Base-by-base conservation (phyloP, 306 rosid genomes). In the Acacia acuminata region DNA sequence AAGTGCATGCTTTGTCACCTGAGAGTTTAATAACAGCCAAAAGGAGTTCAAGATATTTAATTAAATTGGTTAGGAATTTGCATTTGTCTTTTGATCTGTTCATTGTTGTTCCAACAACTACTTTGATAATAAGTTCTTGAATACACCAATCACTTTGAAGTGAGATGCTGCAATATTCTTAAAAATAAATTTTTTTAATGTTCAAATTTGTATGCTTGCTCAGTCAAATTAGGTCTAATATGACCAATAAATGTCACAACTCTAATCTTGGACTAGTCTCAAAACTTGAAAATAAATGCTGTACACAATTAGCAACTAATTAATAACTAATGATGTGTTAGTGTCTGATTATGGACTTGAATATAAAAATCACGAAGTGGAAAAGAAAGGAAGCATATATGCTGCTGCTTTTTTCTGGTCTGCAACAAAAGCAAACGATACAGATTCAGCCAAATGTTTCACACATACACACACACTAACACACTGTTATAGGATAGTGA, bases 1-100 rank as follows among this genome's bases (percentile, higher is more conserved):
- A 79, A 36, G 70, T 79, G 88, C 86, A 86, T 82, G 89, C 72
- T 82, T 79, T 79, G 80, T 82, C 84, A 83, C 50, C 58, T 71
- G 65, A 38, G 50, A 38, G 48, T 38, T 68, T 38, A 30, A 30
- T 34, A 65, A 65, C 27, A 60, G 66, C 15, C 32, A 60, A 60
- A 38, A 6, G 66, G 66, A 22, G 11, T 60, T 60, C 15, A 22
- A 10, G 15, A 60, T 60, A 58, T 22, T 60, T 60, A 64, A 30
- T 64, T 42, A 64, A 64, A 30, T 64, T 64, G n/a, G 70, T 30
- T 30, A 30, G 70, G 42, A 64, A 30, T 64, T 5, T 64, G 3
- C n/a, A 64, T 30, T 64, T 64, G 70, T 64, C 70, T 64, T 64
- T 61, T 32, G 15, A 64, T 30, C n/a, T 27, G 40, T 14, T 61